Evolutionary conservation across 192 early-diverging fungal genomes (phyloP).

Genomic region (Ambispora gerdemannii): DNA sequence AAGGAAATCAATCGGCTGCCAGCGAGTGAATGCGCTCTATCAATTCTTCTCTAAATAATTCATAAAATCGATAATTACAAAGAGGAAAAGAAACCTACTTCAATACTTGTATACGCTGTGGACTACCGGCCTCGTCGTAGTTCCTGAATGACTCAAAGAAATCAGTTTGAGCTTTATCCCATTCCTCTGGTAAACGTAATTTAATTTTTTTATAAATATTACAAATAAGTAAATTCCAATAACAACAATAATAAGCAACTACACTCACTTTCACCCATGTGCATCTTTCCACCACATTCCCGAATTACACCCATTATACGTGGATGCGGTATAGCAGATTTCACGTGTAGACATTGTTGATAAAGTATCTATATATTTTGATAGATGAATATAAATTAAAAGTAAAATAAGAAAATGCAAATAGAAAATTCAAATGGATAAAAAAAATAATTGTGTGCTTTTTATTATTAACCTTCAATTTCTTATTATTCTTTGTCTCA

Average conservation of each 20-base stretch:
- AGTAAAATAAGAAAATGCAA: constrained; percentile 3
- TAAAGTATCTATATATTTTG: constrained; percentile 68
- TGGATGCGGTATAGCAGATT: constrained; percentile 94
- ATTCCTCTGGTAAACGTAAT: constrained; percentile 57
- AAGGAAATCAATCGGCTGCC: too few relatives aligned
- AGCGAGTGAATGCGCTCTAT: too few relatives aligned
- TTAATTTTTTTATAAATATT: background rate
- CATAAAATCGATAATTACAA: constrained; percentile 17
- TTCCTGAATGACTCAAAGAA: constrained; percentile 98
- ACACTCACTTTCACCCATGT: constrained; percentile 87
- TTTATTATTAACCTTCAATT: constrained; percentile 66
- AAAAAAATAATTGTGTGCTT: too few relatives aligned
- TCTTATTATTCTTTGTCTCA: constrained; percentile 79
- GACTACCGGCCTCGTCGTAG: constrained; percentile 95
- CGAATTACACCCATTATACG: constrained; percentile 95
- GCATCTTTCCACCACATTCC: constrained; percentile 98
- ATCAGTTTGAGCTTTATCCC: constrained; percentile 88
- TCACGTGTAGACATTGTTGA: constrained; percentile 81
- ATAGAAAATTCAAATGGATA: background rate
- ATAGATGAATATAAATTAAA: constrained; percentile 4
- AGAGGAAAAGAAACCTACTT: constrained; percentile 54
- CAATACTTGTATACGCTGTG: constrained; percentile 86
- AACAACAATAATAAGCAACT: constrained; percentile 20
- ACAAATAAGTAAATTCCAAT: constrained; percentile 3
- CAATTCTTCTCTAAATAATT: too few relatives aligned